phyloP scores from a whole-genome alignment of 192 early-diverging fungal species.

The Linnemannia exigua region DNA sequence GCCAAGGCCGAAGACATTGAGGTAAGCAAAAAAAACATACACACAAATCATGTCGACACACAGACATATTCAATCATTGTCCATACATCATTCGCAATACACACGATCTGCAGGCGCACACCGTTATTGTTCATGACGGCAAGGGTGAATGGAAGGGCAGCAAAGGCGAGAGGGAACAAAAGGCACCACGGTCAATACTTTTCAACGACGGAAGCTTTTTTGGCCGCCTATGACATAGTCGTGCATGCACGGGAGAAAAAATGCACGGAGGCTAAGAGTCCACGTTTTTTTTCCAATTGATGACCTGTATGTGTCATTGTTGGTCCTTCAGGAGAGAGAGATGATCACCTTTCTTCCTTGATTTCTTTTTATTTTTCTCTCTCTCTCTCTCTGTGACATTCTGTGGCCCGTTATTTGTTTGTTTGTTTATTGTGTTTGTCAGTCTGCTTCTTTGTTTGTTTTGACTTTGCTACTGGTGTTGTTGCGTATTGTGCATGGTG shows the following conservation, averaged over 20 bases:
- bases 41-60: not conserved
- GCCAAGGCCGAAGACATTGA: slow-evolving; percentile 37
- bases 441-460: not conserved
- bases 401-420: not conserved
- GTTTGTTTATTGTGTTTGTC: not conserved
- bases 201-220: not conserved
- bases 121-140: not conserved
- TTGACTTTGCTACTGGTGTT: not conserved
- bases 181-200: not conserved
- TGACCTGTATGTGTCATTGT: not conserved
- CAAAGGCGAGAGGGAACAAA: not conserved
- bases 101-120: not conserved
- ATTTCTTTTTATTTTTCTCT: not conserved
- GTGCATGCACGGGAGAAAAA: slow-evolving; percentile 7
- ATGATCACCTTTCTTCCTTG: not conserved
- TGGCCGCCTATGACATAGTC: not conserved
- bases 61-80: not conserved
- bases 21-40: slow-evolving; percentile 20
- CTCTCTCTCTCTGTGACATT: not conserved
- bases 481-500: not conserved
- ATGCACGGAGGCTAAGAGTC: not conserved
- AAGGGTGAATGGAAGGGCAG: not conserved
- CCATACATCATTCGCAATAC: not conserved
- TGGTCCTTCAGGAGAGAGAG: not conserved
- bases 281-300: slow-evolving; percentile 9